Evolutionary conservation across 306 rosid genomes (phyloP), one percentile per base, ranked within the genome.

Genomic region (Pyrus betulifolia): DNA sequence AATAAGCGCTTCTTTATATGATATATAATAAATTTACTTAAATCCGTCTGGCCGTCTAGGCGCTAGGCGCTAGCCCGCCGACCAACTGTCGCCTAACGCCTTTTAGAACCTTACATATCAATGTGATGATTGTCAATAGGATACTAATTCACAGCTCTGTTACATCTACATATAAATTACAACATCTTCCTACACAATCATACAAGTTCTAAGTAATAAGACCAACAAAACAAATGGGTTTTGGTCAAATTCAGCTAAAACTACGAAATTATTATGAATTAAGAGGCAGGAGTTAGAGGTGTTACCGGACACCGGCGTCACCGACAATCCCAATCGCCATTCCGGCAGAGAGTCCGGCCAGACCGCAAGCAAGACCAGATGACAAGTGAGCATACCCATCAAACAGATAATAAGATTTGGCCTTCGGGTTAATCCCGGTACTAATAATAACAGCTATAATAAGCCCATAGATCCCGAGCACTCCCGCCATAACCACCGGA

Each of bases 241-340:
- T 8, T 15, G 4, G 12, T 63, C 68, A 63, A 63, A 64, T 25
- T 5, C 67, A 13, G 21, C 31, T 61, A 6, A 60, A 55, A 17
- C 22, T 15, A 35, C n/a, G 12, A 44, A 45, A n/a, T 30, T 9
- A 46, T 23, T 22, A 68, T 2, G 21, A 66, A 35, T 51, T 46
- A 18, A 44, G 58, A 40, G 33, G 10, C 21, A 79, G 74, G 3
- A 81, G 76, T 4, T 15, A 12, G 11, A 55, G 8, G 22, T 19
- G 55, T 74, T 76, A 91, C 96, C 93, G 79, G 66, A 91, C 96
- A 44, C 96, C 93, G 33, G 96, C 96, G 77, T 91, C 93, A 45
- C 96, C 96, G 69, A 91, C 96, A 75, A 90, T 85, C 68, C 96
- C 96, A 30, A 90, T 90, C 12, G 93, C 96, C 96, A 91, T 91